Conservation (phyloP, 345 rosid species). For the Mallotus nudiflorus region DNA sequence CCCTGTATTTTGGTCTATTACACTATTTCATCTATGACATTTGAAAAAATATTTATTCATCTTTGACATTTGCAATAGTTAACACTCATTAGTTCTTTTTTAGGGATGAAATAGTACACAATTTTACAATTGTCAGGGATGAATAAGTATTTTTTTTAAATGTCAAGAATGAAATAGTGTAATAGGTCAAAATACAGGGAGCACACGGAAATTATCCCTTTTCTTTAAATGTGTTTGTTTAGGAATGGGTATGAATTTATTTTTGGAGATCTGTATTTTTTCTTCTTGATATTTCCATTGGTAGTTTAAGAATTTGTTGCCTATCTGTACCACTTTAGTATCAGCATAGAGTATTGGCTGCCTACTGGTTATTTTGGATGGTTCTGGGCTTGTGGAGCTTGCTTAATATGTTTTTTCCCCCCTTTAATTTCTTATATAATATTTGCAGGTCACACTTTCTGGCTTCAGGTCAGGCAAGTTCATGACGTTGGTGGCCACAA, state of each 20-base stretch:
- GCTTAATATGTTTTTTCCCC: not conserved
- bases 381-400: no score
- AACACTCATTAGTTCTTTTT: no score
- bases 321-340: not conserved
- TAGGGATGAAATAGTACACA: no score
- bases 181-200: no score
- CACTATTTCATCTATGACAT: no score
- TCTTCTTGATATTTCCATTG: not conserved
- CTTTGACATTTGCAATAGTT: no score
- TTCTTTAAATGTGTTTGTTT: not conserved
- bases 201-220: no score
- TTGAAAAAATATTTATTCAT: no score
- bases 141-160: not conserved
- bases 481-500: slow-evolving; percentile 84
- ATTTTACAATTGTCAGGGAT: no score
- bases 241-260: not conserved
- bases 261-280: not conserved
- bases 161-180: no score
- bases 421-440: slow-evolving; percentile 15
- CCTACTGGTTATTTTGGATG: not conserved
- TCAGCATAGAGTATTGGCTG: not conserved
- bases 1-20: no score
- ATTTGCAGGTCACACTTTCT: slow-evolving; percentile 71
- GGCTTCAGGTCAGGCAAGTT: slow-evolving; percentile 94
- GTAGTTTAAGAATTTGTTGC: not conserved